These are phyloP conservation scores for Phaeosphaeriaceae sp. DNA, from an alignment of 2,329 filamentous ascomycete genomes.

Conservation along the genomic window DNA sequence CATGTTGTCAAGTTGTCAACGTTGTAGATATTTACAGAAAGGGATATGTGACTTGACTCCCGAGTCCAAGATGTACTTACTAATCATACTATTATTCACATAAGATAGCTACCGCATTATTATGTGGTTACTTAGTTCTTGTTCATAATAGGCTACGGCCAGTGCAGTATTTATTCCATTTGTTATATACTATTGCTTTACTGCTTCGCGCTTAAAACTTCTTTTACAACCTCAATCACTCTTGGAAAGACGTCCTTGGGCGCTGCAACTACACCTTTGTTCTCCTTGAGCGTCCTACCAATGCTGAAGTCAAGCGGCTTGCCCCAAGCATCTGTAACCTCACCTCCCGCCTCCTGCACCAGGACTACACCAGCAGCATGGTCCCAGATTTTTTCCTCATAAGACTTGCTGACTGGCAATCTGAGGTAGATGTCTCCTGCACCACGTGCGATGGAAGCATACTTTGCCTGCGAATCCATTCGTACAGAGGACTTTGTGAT, in stretches of 20 bases:
- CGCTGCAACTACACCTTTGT: slow-evolving; percentile 93
- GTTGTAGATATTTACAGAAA: too few species aligned
- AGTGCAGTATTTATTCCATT: too few species aligned
- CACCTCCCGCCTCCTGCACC: slow-evolving; percentile 89
- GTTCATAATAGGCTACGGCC: too few species aligned
- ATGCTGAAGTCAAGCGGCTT: slow-evolving; percentile 84
- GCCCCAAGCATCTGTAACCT: slow-evolving; percentile 88
- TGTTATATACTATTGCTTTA: not conserved
- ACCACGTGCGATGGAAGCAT: slow-evolving; percentile 91
- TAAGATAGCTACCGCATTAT: too few species aligned
- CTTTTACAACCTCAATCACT: slow-evolving; percentile 82
- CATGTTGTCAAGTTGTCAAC: too few species aligned
- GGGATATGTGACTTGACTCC: too few species aligned
- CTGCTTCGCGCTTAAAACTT: slow-evolving; percentile 64
- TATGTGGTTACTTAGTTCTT: too few species aligned
- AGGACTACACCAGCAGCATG: slow-evolving; percentile 95
- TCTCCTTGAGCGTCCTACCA: slow-evolving; percentile 83
- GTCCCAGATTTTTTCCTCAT: slow-evolving; percentile 99
- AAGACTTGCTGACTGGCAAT: slow-evolving; percentile 81
- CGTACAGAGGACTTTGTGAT: slow-evolving; percentile 89
- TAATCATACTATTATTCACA: too few species aligned
- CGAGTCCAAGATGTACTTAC: too few species aligned
- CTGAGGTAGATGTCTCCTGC: slow-evolving; percentile 94
- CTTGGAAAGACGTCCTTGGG: slow-evolving; percentile 75
- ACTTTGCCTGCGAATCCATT: slow-evolving; percentile 98